Evolutionary conservation across 1,284 basidiomycete genomes (phyloP).

Genomic region (Pisolithus thermaeus): DNA sequence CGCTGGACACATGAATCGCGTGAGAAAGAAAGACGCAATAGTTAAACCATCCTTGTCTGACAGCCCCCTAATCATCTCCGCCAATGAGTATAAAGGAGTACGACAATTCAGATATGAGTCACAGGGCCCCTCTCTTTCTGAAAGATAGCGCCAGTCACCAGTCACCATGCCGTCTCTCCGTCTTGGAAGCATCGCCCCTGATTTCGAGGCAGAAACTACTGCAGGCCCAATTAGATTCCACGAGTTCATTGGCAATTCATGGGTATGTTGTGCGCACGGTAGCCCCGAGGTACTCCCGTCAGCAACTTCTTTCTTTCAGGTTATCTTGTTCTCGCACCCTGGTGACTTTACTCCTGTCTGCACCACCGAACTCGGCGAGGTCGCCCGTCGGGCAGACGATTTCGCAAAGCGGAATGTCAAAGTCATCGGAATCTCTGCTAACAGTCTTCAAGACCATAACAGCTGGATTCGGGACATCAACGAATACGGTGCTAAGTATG

Average conservation of each 20-base stretch:
- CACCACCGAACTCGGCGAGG: conserved; percentile 96
- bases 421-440: conserved; percentile 92
- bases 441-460: conserved; percentile 81
- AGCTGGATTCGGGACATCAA: conserved; percentile 94
- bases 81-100: conserved; percentile 15
- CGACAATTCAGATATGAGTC: neutral
- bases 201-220: conserved; percentile 83
- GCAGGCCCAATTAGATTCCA: conserved; percentile 81
- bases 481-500: conserved; percentile 63
- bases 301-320: conserved; percentile 39
- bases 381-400: conserved; percentile 81
- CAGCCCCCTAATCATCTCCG: neutral
- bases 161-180: conserved; percentile 46
- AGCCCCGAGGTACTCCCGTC: neutral
- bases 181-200: conserved; percentile 73
- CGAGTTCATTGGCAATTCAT: conserved; percentile 84
- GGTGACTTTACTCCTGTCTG: conserved; percentile 85
- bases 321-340: conserved; percentile 90
- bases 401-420: conserved; percentile 89
- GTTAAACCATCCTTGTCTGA: conserved; percentile 18
- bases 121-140: neutral
- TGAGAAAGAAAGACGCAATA: conserved; percentile 47
- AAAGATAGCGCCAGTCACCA: conserved; percentile 11
- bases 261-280: conserved; percentile 50
- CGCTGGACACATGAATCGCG: conserved; percentile 16